Base-by-base conservation (phyloP, 2,329 filamentous ascomycete species). In the Ceratocystis diversiconidia region DNA sequence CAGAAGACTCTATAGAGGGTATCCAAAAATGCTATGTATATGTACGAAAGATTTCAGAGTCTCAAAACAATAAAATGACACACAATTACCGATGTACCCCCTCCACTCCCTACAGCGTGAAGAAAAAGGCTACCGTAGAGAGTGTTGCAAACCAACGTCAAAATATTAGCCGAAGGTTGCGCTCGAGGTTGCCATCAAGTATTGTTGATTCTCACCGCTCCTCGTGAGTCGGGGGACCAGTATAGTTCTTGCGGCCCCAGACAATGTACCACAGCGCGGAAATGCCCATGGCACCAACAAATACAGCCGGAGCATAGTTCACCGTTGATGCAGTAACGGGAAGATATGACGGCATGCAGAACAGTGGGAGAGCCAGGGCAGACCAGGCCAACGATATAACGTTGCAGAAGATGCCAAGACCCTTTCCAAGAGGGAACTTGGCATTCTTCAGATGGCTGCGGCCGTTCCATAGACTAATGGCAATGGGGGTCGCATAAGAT, bases 251-350 rank as follows among this genome's bases (percentile, higher is more conserved):
- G 74, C 82, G 81, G 43, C 87, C 87, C 85, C 85, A 88, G 63
- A 79, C 78, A 69, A 83, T 76, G 76, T 90, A 90, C 86, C 86
- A 90, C 6, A 76, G 73, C 8, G 78, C 79, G 1, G 87, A 82
- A 66, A 89, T 79, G 48, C 77, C 61, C 65, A 82, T 80, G 68
- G 88, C 86, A 4, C 79, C 85, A 30, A 86, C 81, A 70, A 90
- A 89, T n/a, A 90, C 87, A 43, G 85, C 87, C 15, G 84, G 84
- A 1, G 86, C 87, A 73, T 89, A 90, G 78, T 90, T 90, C 78
- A 89, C 86, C 48, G 77, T 79, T 19, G 75, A 72, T 5, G 79
- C 74, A 0, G 79, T 80, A 48, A 87, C 84, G 5, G 84, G 84
- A n/a, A 88, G 76, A 55, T 75, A 74, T 0, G 83, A 80, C 0